Conservation (phyloP, 352 stramenopile species). For the Globisporangium okanoganense region DNA sequence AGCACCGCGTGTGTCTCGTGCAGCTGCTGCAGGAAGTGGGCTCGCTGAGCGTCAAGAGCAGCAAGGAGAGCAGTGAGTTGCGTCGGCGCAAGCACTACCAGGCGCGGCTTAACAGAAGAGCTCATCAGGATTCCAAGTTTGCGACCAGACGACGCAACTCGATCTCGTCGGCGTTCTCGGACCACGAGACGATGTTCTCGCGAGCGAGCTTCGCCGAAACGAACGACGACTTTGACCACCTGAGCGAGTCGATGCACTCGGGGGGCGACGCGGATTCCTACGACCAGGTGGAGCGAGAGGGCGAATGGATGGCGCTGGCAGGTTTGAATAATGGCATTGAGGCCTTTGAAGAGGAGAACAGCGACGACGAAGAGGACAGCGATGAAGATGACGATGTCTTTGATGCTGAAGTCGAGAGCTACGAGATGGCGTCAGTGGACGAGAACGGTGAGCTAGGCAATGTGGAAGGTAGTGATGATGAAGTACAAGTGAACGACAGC, state of each 20-base stretch:
- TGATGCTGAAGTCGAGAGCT: neutral
- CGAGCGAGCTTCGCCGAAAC: conserved; percentile 29
- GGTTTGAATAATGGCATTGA: conserved; percentile 12
- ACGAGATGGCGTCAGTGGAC: neutral
- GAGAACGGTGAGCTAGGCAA: neutral
- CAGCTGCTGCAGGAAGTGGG: conserved; percentile 64
- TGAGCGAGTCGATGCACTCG: conserved; percentile 24
- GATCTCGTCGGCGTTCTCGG: conserved; percentile 32
- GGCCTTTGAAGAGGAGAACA: conserved; percentile 20
- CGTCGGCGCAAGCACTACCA: conserved; percentile 11
- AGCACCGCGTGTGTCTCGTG: conserved; percentile 54
- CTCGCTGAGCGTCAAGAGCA: conserved; percentile 45
- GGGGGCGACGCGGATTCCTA: conserved; percentile 6
- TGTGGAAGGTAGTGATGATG: neutral
- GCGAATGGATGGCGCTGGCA: neutral
- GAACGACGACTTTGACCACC: conserved; percentile 27
- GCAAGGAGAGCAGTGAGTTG: conserved; percentile 14
- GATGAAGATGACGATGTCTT: conserved; percentile 6
- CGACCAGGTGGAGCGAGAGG: conserved; percentile 1
- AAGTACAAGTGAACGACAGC: neutral
- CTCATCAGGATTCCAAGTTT: neutral
- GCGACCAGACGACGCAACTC: neutral
- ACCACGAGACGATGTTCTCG: conserved; percentile 39
- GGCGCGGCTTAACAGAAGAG: neutral
- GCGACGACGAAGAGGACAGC: conserved; percentile 14